A percentile compares a stretch with the other conserved stretches of the same genome.
These are phyloP conservation scores for Fusarium illudens DNA, from an alignment of 2,329 filamentous ascomycete genomes.

Conservation along the genomic window DNA sequence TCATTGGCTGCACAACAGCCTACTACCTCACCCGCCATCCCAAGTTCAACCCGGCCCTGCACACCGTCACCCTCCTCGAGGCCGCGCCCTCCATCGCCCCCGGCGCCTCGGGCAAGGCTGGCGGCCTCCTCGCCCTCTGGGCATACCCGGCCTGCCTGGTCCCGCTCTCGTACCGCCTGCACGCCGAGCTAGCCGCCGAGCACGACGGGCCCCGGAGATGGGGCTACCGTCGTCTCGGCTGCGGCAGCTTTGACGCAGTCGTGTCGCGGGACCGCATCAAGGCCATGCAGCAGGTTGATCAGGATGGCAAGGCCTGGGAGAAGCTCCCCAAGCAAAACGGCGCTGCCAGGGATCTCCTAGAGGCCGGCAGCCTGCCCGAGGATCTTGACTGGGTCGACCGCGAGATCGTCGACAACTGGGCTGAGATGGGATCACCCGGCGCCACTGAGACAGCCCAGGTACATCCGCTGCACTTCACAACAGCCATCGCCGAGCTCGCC, in stretches of 20 bases:
- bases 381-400: conserved; percentile 87
- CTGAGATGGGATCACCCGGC: conserved; percentile 77
- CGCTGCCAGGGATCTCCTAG: conserved; percentile 56
- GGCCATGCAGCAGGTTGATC: conserved; percentile 35
- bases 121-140: conserved; percentile 89
- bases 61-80: conserved; percentile 87
- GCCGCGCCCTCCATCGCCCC: conserved; percentile 82
- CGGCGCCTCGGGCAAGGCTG: conserved; percentile 95
- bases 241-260: conserved; percentile 66
- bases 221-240: conserved; percentile 85
- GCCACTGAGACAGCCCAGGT: conserved; percentile 88
- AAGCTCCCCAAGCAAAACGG: conserved; percentile 68
- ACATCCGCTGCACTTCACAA: conserved; percentile 91
- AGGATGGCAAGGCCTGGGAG: conserved; percentile 61
- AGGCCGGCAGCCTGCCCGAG: conserved; percentile 70
- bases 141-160: conserved; percentile 88
- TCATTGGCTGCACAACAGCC: conserved; percentile 90
- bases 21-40: conserved; percentile 92
- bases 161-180: conserved; percentile 83
- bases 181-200: conserved; percentile 83
- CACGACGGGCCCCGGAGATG: conserved; percentile 81
- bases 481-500: conserved; percentile 80
- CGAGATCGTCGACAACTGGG: conserved; percentile 73
- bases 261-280: conserved; percentile 48
- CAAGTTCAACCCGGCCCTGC: conserved; percentile 75